Percentiles rank a stretch among this genome's conserved stretches.
phyloP scores from a whole-genome alignment of 108 stramenopile genomes.

The Seminavis robusta region DNA sequence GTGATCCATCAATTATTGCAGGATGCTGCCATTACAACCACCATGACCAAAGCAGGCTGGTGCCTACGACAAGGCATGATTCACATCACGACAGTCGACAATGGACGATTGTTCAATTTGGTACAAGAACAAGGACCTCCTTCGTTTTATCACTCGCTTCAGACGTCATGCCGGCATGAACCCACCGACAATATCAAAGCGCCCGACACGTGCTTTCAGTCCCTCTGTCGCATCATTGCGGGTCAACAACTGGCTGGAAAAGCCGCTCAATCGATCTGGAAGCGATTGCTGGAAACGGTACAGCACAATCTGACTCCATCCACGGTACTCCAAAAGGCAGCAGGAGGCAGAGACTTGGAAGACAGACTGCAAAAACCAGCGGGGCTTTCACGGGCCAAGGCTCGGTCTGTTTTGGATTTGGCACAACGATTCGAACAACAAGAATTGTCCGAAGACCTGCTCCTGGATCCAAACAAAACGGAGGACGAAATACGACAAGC shows the following conservation, averaged over 20 bases:
- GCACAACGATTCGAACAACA: constrained; percentile 28
- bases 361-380: constrained; percentile 21
- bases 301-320: constrained; percentile 20
- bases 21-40: constrained; percentile 2
- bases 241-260: constrained; percentile 50
- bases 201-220: constrained; percentile 39
- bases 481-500: constrained; percentile 18
- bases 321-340: constrained; percentile 3
- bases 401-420: constrained; percentile 35
- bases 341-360: constrained; percentile 19
- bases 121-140: constrained; percentile 31
- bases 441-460: constrained; percentile 24
- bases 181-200: constrained; percentile 7
- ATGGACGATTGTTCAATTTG: constrained; percentile 17
- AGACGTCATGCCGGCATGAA: constrained; percentile 16
- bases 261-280: constrained; percentile 36
- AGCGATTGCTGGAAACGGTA: constrained; percentile 19
- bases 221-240: constrained; percentile 46
- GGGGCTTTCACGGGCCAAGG: constrained; percentile 42
- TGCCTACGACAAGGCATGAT: constrained; percentile 31
- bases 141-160: constrained; percentile 6
- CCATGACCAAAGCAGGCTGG: constrained; percentile 33
- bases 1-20: constrained; percentile 1
- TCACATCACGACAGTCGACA: constrained; percentile 15
- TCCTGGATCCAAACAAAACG: constrained; percentile 3